Evolutionary conservation across 208 protist species (phyloP).

Genomic region (Herpetomonas tarakana): DNA sequence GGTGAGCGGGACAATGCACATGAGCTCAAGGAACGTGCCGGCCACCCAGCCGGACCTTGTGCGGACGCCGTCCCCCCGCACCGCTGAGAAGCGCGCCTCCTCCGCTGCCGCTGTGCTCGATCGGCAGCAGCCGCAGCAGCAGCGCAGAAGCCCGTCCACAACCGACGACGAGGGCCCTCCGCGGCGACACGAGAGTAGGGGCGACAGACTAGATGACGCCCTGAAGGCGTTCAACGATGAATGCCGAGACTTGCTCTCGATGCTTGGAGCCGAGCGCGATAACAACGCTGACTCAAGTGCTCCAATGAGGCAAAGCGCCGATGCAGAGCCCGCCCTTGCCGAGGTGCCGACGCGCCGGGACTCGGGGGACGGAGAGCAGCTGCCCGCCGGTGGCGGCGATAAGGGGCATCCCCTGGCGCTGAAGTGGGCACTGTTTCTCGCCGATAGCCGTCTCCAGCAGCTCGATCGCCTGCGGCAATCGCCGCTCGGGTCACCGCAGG

Average conservation of each 20-base stretch:
- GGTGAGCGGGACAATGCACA: too few relatives aligned
- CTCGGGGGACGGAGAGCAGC: slow-evolving; percentile 2
- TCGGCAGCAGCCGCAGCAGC: background rate
- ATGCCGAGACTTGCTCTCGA: slow-evolving; percentile 24
- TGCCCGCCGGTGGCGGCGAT: background rate
- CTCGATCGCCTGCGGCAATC: background rate
- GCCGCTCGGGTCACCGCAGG: background rate
- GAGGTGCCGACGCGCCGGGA: too few relatives aligned
- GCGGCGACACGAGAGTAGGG: too few relatives aligned
- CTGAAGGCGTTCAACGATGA: slow-evolving; percentile 28
- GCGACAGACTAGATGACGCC: slow-evolving; percentile 18
- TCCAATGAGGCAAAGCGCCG: background rate
- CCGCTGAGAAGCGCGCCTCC: background rate
- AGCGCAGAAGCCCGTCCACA: background rate
- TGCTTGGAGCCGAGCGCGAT: slow-evolving; percentile 7
- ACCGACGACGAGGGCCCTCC: too few relatives aligned
- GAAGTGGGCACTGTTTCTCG: slow-evolving; percentile 21
- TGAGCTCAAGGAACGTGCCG: too few relatives aligned
- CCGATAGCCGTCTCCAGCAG: slow-evolving; percentile 3
- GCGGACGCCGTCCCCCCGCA: background rate
- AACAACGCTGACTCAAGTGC: background rate
- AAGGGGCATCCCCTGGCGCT: slow-evolving; percentile 15
- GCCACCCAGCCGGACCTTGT: background rate
- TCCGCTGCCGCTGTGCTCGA: background rate
- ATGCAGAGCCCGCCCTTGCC: background rate